phyloP scores from a whole-genome alignment of 495 filamentous ascomycete genomes.

The Collariella sp. region DNA sequence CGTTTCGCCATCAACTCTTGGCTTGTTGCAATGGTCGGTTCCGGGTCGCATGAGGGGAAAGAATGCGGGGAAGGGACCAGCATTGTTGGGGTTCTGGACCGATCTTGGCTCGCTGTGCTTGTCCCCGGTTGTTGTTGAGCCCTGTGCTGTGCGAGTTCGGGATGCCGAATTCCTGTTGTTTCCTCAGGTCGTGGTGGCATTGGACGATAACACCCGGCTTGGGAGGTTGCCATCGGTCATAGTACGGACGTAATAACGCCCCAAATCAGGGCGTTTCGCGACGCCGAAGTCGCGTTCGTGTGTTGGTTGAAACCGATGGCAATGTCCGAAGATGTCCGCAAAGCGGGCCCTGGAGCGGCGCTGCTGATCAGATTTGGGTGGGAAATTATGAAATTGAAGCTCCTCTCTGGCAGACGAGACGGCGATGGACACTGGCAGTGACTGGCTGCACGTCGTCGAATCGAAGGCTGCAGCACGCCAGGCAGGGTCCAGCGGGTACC shows the following conservation, averaged over 20 bases:
- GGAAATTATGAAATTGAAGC: constrained; percentile 7
- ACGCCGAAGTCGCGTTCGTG: not conserved
- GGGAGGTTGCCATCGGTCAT: not conserved
- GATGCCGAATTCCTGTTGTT: no score
- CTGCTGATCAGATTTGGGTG: not conserved
- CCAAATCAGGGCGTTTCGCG: not conserved
- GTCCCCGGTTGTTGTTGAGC: no score
- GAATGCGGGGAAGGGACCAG: constrained; percentile 5
- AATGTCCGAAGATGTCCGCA: constrained; percentile 13
- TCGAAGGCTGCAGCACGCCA: not conserved
- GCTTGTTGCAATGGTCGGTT: not conserved
- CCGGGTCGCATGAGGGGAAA: not conserved
- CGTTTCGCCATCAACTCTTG: not conserved
- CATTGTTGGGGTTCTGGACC: not conserved
- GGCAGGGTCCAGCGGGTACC: constrained; percentile 1
- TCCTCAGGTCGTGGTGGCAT: no score
- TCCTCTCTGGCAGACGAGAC: not conserved
- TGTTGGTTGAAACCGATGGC: not conserved
- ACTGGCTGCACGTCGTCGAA: not conserved
- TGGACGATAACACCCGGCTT: not conserved
- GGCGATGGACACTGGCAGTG: not conserved
- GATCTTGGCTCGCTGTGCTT: not conserved
- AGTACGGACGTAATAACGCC: not conserved
- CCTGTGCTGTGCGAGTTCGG: no score
- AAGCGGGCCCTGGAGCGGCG: constrained; percentile 1